Conservation (phyloP, 495 filamentous ascomycete genomes). For the Neurospora sp. region DNA sequence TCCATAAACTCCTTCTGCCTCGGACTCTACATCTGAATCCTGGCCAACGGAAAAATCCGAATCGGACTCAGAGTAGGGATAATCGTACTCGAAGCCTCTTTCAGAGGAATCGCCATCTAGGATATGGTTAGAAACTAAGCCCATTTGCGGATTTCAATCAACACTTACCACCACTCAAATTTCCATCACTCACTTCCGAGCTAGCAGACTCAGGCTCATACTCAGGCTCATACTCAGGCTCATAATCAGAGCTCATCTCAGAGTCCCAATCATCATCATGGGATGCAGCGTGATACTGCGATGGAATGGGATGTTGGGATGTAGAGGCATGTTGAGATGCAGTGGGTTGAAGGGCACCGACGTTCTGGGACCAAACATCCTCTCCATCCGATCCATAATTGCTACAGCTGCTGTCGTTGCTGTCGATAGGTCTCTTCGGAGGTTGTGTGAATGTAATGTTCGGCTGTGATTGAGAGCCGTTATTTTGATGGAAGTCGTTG, state of each 20-base stretch:
- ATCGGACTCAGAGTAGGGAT: not conserved
- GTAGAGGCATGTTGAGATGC: not conserved
- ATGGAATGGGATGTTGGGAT: not conserved
- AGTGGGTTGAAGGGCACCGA: not conserved
- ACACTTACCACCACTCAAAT: not conserved
- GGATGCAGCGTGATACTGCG: not conserved
- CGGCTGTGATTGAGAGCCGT: constrained; percentile 4
- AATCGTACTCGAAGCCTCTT: not conserved
- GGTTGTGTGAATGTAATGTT: not conserved
- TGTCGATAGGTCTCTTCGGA: not conserved
- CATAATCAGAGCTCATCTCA: constrained; percentile 2
- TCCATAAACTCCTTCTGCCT: not conserved
- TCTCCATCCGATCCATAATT: not conserved
- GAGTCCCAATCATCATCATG: not conserved
- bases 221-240: constrained; percentile 5
- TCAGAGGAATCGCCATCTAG: not conserved
- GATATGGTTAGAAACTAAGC: not conserved
- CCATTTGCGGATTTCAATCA: not conserved
- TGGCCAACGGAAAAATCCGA: not conserved
- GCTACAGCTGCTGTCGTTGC: not conserved
- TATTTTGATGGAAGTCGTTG: constrained; percentile 18
- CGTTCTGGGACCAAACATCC: not conserved
- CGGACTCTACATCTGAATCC: not conserved
- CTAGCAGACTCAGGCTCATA: constrained; percentile 13
- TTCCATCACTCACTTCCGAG: constrained; percentile 14